A percentile compares a stretch with the other conserved stretches of the same genome.
These are phyloP conservation scores for Puccinia sorghi DNA, from an alignment of 1,284 basidiomycete genomes.

Conservation along the genomic window DNA sequence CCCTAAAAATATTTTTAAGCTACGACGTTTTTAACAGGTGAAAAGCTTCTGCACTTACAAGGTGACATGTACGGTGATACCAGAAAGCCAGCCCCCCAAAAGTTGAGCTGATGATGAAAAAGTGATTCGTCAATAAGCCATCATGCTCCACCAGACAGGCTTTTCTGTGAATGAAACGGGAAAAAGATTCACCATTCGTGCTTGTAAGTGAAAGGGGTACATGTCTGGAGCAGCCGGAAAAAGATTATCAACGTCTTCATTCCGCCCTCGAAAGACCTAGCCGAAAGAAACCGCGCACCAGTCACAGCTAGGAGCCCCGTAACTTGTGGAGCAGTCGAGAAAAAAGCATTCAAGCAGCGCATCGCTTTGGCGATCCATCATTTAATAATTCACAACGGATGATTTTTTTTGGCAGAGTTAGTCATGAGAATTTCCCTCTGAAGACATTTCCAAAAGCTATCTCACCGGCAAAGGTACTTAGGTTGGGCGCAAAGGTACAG, in stretches of 20 bases:
- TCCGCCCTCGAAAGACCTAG: conserved; percentile 57
- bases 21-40: not conserved
- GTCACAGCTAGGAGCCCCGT: conserved; percentile 8
- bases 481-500: conserved; percentile 64
- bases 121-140: not conserved
- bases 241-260: conserved; percentile 66
- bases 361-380: conserved; percentile 61
- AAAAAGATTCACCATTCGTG: conserved; percentile 67
- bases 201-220: conserved; percentile 73
- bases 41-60: conserved; percentile 10
- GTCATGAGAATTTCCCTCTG: not conserved
- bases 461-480: conserved; percentile 59
- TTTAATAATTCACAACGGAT: not conserved
- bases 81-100: conserved; percentile 51
- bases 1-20: conserved; percentile 25
- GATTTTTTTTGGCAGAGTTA: not conserved
- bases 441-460: not conserved
- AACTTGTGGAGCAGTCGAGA: conserved; percentile 63
- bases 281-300: conserved; percentile 58
- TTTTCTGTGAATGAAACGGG: not conserved
- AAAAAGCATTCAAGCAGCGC: conserved; percentile 71
- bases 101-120: conserved; percentile 59
- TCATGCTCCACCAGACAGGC: no score
- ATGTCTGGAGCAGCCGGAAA: conserved; percentile 60
- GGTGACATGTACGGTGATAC: conserved; percentile 48